Percentiles rank a stretch among this genome's conserved stretches.
These are phyloP conservation scores for Globisporangium uncinulatum DNA, from an alignment of 352 stramenopile genomes.

Conservation along the genomic window DNA sequence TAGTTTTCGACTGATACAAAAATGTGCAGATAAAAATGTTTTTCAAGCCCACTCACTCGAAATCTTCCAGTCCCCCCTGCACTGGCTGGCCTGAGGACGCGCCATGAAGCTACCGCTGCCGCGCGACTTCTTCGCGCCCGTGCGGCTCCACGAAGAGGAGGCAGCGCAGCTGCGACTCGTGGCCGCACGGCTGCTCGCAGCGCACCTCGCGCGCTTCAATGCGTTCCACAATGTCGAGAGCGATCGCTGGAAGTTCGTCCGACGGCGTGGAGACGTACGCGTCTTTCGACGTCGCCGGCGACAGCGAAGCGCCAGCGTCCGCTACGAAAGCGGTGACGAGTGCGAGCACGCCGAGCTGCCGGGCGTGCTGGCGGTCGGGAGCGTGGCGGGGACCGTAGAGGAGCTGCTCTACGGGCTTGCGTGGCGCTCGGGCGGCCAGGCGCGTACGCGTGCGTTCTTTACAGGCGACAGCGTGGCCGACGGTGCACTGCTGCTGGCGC, in stretches of 20 bases:
- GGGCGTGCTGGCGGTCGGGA: constrained; percentile 30
- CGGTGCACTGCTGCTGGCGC: constrained; percentile 30
- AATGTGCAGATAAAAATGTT: too few relatives aligned
- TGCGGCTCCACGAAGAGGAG: constrained; percentile 37
- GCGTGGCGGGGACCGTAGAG: constrained; percentile 30
- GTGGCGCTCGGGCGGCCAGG: constrained; percentile 30
- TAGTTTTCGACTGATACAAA: too few relatives aligned
- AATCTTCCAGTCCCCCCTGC: too few relatives aligned
- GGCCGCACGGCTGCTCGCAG: constrained; percentile 36
- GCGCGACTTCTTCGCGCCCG: constrained; percentile 39
- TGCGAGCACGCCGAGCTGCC: constrained; percentile 21
- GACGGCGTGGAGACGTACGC: constrained; percentile 40
- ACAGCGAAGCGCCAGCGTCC: constrained; percentile 2
- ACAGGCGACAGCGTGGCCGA: constrained; percentile 35
- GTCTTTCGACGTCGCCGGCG: constrained; percentile 32
- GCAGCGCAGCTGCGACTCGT: constrained; percentile 35
- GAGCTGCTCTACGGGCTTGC: constrained; percentile 42
- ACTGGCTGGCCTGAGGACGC: too few relatives aligned
- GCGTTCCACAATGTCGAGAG: constrained; percentile 20
- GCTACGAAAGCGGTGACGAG: too few relatives aligned
- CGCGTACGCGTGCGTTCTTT: constrained; percentile 23
- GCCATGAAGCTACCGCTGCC: constrained; percentile 47
- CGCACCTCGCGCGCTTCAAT: constrained; percentile 54
- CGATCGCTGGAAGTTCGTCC: constrained; percentile 41
- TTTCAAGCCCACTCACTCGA: too few relatives aligned